phyloP scores from a whole-genome alignment of 495 filamentous ascomycete species.

The Collariella sp. region DNA sequence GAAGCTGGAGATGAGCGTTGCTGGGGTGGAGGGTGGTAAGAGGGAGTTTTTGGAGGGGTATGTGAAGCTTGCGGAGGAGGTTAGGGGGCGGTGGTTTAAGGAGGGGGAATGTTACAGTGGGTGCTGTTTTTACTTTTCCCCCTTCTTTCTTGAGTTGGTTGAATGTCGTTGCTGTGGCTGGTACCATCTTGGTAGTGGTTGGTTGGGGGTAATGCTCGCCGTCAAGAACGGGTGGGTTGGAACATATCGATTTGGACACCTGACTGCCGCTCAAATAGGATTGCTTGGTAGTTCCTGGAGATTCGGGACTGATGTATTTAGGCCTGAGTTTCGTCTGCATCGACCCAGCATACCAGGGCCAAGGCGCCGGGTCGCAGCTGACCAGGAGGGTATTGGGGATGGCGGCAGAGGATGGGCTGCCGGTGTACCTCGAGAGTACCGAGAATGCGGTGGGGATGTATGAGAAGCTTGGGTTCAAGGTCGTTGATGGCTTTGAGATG shows the following conservation, averaged over 20 bases:
- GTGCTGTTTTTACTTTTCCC: no score
- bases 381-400: constrained; percentile 28
- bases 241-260: no score
- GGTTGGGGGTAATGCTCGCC: no score
- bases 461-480: constrained; percentile 32
- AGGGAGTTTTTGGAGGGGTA: constrained; percentile 29
- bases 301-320: no score
- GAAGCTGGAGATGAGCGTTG: constrained; percentile 19
- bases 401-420: constrained; percentile 29
- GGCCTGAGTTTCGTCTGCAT: constrained; percentile 37
- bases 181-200: no score
- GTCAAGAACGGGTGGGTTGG: no score
- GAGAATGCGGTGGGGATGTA: constrained; percentile 36
- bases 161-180: no score
- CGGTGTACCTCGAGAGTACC: constrained; percentile 39
- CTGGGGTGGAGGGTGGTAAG: constrained; percentile 12
- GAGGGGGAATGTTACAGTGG: constrained; percentile 19
- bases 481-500: constrained; percentile 25
- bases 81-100: constrained; percentile 23
- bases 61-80: constrained; percentile 24
- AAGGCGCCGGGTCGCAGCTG: constrained; percentile 33
- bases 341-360: constrained; percentile 34
- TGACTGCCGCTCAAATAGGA: no score
- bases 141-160: no score
- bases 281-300: no score